Base-by-base conservation (phyloP, 78 protist genomes). In the Speleostelium caveatum region DNA sequence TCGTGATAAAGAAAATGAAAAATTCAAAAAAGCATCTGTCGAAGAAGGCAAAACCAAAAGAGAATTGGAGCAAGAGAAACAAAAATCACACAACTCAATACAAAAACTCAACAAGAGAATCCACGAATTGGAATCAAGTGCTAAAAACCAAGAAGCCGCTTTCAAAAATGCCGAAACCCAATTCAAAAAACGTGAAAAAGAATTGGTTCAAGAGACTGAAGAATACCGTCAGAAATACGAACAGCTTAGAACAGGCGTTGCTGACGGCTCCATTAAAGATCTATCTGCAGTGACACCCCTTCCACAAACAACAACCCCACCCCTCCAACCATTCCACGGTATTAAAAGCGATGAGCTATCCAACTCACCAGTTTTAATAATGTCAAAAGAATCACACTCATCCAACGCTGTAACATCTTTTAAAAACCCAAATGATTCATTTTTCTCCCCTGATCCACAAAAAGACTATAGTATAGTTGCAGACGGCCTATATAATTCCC, bases 141-240 rank as follows among this genome's bases (percentile, higher is more conserved):
- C 21, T 26, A 80, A 80, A 30, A 32, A 7, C 51, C 78, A 65
- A 65, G 78, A 80, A 56, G 71, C 35, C 2, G 89, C 89, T 16
- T 68, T 66, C 69, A 66, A 68, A 24, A 80, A 80, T 33, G 77
- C 75, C 3, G 89, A 67, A 28, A 21, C 17, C n/a, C 24, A 33
- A 10, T 80, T 80, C 68, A 80, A 80, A n/a, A 80, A 80, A 41
- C 65, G 67, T 35, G 89, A 80, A 30, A 17, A 8, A 10, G 72
- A 67, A 21, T 51, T 80, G 14, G 36, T 22, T 16, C 14, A n/a
- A 3, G 67, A 80, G 41, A 60, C 45, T 32, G 76, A 80, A 41
- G 77, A 80, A 2, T 67, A 66, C 19, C 35, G 56, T 39, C 62
- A 39, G 6, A 49, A 68, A 39, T 80, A 68, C 49, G 89, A 80